Base-by-base conservation (phyloP, 192 early-diverging fungal species). In the Backusella morwellensis region DNA sequence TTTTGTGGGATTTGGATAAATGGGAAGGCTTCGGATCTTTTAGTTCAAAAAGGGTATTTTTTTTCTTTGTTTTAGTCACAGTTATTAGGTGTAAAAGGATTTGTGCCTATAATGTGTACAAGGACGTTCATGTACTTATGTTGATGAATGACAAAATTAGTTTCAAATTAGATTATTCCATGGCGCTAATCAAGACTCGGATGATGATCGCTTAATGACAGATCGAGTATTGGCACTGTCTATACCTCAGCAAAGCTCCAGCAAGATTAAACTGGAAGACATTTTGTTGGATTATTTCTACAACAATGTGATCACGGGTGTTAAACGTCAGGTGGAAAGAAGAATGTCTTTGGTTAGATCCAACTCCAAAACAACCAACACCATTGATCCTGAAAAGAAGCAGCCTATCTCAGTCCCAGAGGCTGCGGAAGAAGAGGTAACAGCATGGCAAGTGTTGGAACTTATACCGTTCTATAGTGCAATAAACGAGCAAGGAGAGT, bases 131-230 rank as follows among this genome's bases (percentile, higher is more conserved):
- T 44, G 42, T 44, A 50, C 66, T 67, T 34, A 17, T 67, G 14
- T 34, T 67, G 26, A 67, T 35, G 34, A 67, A 34, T 35, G 56
- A 63, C 56, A 63, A 63, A n/a, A 68, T 38, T 38, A 68, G 67
- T 68, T 68, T 68, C 67, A 68, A 36, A 38, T 68, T 68, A 34
- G 67, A 68, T 68, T 68, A 21, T 38, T 68, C n/a, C 67, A 68
- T 68, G 67, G 67, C 15, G 67, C 35, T 34, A 68, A 68, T 36
- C 34, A 68, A 68, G 67, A 68, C 19, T 68, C 35, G 3, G 35
- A 68, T 68, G 67, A 68, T 21, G 35, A 36, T 38, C 32, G 34
- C 6, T 36, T 36, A 34, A 68, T 38, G 35, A 68, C 67, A 36
- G 67, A 68, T 36, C 67, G 67, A n/a, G 34, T 68, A 5, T 21